Conservation (phyloP, 192 early-diverging fungal species). For the Gaertneriomyces sp. region DNA sequence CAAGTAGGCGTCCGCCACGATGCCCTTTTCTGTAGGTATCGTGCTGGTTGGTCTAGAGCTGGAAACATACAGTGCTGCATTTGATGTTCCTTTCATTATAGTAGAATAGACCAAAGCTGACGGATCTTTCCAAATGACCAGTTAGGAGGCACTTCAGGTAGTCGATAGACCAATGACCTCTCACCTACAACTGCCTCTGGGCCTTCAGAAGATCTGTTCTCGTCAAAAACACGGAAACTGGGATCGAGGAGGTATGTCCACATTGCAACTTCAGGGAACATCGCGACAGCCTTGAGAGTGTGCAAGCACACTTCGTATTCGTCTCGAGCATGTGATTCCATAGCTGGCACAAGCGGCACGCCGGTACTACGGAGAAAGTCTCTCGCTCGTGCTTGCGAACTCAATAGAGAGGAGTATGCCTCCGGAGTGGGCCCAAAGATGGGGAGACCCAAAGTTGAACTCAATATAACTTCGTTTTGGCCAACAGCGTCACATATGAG, state of each 20-base stretch:
- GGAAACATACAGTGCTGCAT: too few species aligned
- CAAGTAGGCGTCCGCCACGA: too few species aligned
- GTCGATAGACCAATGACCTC: not conserved
- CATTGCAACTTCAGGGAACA: slow-evolving; percentile 17
- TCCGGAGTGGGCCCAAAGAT: slow-evolving; percentile 23
- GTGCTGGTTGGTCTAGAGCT: too few species aligned
- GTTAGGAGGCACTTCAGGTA: too few species aligned
- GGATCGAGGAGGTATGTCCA: slow-evolving; percentile 16
- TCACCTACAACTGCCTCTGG: slow-evolving; percentile 22
- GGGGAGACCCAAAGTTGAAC: slow-evolving; percentile 20
- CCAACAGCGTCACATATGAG: slow-evolving; percentile 22
- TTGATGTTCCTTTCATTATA: too few species aligned
- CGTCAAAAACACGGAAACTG: not conserved
- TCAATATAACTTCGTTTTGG: slow-evolving; percentile 20
- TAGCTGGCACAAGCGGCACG: slow-evolving; percentile 13
- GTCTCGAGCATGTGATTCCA: slow-evolving; percentile 9
- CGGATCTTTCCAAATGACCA: too few species aligned
- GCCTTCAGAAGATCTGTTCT: slow-evolving; percentile 4
- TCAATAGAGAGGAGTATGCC: slow-evolving; percentile 21
- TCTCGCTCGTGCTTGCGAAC: slow-evolving; percentile 8
- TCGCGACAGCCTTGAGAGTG: slow-evolving; percentile 19
- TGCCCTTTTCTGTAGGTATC: too few species aligned
- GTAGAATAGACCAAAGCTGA: too few species aligned
- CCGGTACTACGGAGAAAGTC: slow-evolving; percentile 10
- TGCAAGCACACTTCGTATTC: slow-evolving; percentile 18